Conservation (phyloP, 768 basidiomycete genomes). For the Serendipita sp. region DNA sequence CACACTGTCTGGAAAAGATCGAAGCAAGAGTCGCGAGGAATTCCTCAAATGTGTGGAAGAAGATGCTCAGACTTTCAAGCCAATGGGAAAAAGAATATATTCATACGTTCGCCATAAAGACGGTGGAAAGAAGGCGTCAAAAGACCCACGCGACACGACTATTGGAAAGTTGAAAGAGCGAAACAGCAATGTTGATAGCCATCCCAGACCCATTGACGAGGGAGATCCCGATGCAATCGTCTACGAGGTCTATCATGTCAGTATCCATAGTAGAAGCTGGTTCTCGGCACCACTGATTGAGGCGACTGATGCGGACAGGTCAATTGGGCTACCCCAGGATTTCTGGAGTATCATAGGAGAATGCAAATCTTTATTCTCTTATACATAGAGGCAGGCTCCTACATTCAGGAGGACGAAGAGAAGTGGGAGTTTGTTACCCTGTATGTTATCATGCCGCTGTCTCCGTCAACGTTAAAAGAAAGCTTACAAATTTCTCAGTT, state of each 20-base stretch:
- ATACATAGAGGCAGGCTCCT: slow-evolving; percentile 91
- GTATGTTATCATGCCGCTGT: slow-evolving; percentile 31
- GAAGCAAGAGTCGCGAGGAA: background rate
- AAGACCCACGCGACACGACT: slow-evolving; percentile 33
- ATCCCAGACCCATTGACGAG: slow-evolving; percentile 23
- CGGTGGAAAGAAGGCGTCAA: slow-evolving; percentile 19
- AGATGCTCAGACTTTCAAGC: slow-evolving; percentile 66
- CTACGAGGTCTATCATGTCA: slow-evolving; percentile 83
- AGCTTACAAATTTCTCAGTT: slow-evolving; percentile 29
- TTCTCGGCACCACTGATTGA: background rate
- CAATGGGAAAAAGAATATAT: slow-evolving; percentile 57
- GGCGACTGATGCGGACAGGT: slow-evolving; percentile 29
- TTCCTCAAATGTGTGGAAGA: slow-evolving; percentile 59
- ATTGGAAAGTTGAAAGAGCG: slow-evolving; percentile 32
- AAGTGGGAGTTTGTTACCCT: slow-evolving; percentile 84
- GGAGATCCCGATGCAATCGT: slow-evolving; percentile 47
- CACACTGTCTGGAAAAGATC: background rate
- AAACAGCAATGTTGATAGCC: slow-evolving; percentile 9
- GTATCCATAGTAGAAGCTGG: slow-evolving; percentile 18
- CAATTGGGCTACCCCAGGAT: slow-evolving; percentile 75
- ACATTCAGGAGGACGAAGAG: slow-evolving; percentile 86
- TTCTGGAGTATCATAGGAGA: slow-evolving; percentile 74
- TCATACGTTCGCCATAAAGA: slow-evolving; percentile 46
- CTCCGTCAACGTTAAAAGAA: background rate
- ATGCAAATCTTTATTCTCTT: slow-evolving; percentile 93